Conservation (phyloP, 768 basidiomycete species). For the Floccularia luteovirens region DNA sequence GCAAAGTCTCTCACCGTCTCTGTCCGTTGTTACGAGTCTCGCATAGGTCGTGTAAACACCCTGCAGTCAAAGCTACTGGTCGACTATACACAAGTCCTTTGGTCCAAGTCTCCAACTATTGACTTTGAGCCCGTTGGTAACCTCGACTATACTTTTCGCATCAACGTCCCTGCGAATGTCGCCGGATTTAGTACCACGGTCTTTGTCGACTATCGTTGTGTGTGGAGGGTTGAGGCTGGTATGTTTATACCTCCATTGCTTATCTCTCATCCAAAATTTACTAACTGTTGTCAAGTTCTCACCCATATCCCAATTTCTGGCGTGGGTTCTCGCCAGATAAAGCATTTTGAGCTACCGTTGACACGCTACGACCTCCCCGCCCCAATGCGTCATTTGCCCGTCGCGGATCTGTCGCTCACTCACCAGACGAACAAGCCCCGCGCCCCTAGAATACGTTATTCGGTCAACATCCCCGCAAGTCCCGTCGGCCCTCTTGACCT, state of each 20-base stretch:
- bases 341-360: slow-evolving; percentile 67
- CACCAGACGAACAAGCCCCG: slow-evolving; percentile 46
- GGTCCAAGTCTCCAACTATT: slow-evolving; percentile 53
- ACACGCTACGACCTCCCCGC: slow-evolving; percentile 59
- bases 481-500: slow-evolving; percentile 71
- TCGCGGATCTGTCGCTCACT: slow-evolving; percentile 27
- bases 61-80: slow-evolving; percentile 59
- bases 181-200: slow-evolving; percentile 62
- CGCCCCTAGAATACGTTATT: slow-evolving; percentile 52
- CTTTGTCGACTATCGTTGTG: slow-evolving; percentile 72
- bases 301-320: slow-evolving; percentile 57
- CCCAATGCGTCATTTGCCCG: slow-evolving; percentile 25
- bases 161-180: slow-evolving; percentile 56
- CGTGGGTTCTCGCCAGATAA: slow-evolving; percentile 61
- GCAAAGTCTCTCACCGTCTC: slow-evolving; percentile 63
- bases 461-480: slow-evolving; percentile 41
- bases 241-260: slow-evolving; percentile 15
- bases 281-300: slow-evolving; percentile 42
- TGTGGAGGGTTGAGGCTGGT: slow-evolving; percentile 84
- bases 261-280: slow-evolving; percentile 8
- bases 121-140: slow-evolving; percentile 58
- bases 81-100: slow-evolving; percentile 59
- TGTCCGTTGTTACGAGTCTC: slow-evolving; percentile 81
- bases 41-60: slow-evolving; percentile 51
- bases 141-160: slow-evolving; percentile 62